Percentiles rank a stretch among this genome's conserved stretches.
These are phyloP conservation scores for Acrocalymma vagum DNA, from an alignment of 2,329 filamentous ascomycete species.

Conservation along the genomic window DNA sequence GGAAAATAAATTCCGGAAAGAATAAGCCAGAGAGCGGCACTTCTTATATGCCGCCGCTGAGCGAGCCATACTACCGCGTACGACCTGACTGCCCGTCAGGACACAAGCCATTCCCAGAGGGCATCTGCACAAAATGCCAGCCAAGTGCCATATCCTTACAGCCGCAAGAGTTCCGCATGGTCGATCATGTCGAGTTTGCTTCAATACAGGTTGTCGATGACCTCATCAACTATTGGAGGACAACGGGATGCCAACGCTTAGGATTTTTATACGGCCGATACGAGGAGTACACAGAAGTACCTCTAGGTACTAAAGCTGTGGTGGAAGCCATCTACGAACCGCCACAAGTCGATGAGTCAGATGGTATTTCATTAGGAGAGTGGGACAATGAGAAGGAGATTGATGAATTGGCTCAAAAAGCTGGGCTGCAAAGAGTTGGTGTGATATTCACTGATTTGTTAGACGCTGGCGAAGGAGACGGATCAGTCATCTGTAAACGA, in stretches of 20 bases:
- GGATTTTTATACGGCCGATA: slow-evolving; percentile 93
- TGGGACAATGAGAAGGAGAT: slow-evolving; percentile 88
- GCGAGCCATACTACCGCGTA: slow-evolving; percentile 91
- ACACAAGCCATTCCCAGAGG: slow-evolving; percentile 91
- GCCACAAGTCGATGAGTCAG: slow-evolving; percentile 86
- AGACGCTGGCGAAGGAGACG: slow-evolving; percentile 81
- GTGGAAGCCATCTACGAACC: slow-evolving; percentile 98
- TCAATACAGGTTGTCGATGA: slow-evolving; percentile 83
- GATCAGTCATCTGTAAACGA: slow-evolving; percentile 90
- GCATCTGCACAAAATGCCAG: slow-evolving; percentile 98
- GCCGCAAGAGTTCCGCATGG: slow-evolving; percentile 93
- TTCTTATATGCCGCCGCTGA: slow-evolving; percentile 95
- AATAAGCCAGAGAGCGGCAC: slow-evolving; percentile 94
- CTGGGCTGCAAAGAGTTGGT: slow-evolving; percentile 87
- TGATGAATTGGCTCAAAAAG: slow-evolving; percentile 80
- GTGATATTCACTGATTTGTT: slow-evolving; percentile 95
- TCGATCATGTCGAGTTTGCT: slow-evolving; percentile 97
- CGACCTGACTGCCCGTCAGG: slow-evolving; percentile 89
- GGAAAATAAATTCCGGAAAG: slow-evolving; percentile 94
- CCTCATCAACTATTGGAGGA: slow-evolving; percentile 92
- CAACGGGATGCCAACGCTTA: slow-evolving; percentile 81
- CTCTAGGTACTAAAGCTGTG: slow-evolving; percentile 91
- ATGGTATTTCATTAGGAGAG: slow-evolving; percentile 83
- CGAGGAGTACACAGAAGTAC: slow-evolving; percentile 89
- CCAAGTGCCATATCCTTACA: slow-evolving; percentile 96